Evolutionary conservation across 305 asterid species (phyloP), one percentile per base, ranked within the genome.

Genomic region (Plantago coronopus): DNA sequence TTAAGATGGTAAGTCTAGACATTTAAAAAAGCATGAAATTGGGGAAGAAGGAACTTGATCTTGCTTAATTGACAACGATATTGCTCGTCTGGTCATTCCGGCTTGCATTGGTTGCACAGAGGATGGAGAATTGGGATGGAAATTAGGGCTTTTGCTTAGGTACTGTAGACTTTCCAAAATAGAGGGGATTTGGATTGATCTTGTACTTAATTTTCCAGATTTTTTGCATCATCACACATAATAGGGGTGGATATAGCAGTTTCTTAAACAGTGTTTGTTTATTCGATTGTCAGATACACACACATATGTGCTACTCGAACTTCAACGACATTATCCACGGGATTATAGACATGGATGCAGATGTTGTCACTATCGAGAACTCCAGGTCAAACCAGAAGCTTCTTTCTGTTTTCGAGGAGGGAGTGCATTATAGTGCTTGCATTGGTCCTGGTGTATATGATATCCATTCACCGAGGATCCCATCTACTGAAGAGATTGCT

Each of bases 241-340:
- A 3, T 3, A 31, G 5, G 5, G 5, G 38, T 25, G n/a, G n/a
- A n/a, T n/a, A n/a, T n/a, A 27, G 51, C 19, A 57, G 42, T 31
- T 18, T 19, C 34, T 0, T 50, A 48, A 7, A 48, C 27, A 20
- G 18, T 19, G 20, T 48, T 0, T 8, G 8, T 38, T 21, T n/a
- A 20, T 59, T 22, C 17, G 0, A 34, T 29, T 2, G 31, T 44
- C 83, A 81, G 88, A 79, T 82, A 57, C 88, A 82, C 74, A 82
- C 85, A 27, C 88, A 82, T 42, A 82, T 82, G 88, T 82, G 88
- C 60, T 82, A 79, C 69, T 82, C 88, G 23, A 79, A 82, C 76
- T 79, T 82, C 79, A 79, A 76, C 14, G 88, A 81, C 62, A 81
- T 81, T 20, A 79, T 81, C 74, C 69, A 64, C 60, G 74, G 85